Evolutionary conservation across 1,284 basidiomycete genomes (phyloP), one percentile per base, ranked within the genome.

Genomic region (Sporisorium exsertum): DNA sequence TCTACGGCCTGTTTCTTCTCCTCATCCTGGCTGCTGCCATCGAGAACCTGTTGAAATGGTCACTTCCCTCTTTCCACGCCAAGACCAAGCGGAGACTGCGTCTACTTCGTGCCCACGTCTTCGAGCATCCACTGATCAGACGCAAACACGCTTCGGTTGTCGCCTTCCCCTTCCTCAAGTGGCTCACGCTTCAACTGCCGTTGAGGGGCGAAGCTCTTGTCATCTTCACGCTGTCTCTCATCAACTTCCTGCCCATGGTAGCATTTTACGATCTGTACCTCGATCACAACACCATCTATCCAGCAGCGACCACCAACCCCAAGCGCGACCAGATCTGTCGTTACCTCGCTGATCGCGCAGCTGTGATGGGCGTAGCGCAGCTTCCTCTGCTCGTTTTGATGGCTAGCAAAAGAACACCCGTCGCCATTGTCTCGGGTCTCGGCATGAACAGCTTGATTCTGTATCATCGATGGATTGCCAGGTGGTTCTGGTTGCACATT

Each of bases 401-500:
- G 45, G 81, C 84, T 0, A 82, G 81, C n/a, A 78, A 86, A 9
- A 80, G 85, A 58, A 84, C 80, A 18, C 77, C 84, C 18, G 22
- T 86, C 6, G 64, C 78, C 2, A 77, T 79, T 58, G 24, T 85
- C 46, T 79, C 78, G 0, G 77, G 82, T 3, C 59, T 82, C 37
- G 20, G 64, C 35, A 85, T 84, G 71, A 76, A 81, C 40, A 81
- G 76, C 13, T 59, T 81, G 26, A 83, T 86, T 64, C 69, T 86
- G 2, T 81, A 81, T 27, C 86, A 87, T 42, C 79, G 85, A 10
- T 85, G 83, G 83, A 73, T 87, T 9, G 81, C 83, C 1, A 54
- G 84, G 4, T 58, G 81, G 29, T 78, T 79, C 53, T 79, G 71
- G 53, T 3, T 75, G 5, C 77, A 84, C 24, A 81, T 72, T 26